phyloP scores from a whole-genome alignment of 805 yeast genomes.

The Lachancea cidri region DNA sequence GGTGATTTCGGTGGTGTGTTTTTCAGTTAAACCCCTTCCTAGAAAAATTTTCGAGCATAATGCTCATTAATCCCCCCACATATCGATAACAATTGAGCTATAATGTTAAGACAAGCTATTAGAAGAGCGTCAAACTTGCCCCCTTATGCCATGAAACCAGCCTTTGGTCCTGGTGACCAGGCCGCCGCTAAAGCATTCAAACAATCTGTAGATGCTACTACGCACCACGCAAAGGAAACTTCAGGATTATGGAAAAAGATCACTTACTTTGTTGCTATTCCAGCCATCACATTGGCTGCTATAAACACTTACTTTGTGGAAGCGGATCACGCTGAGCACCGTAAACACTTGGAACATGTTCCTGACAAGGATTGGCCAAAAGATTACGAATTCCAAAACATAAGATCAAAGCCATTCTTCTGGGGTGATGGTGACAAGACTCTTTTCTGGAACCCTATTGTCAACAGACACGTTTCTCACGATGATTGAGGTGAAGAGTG shows the following conservation, averaged over 20 bases:
- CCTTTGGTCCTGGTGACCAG: slow-evolving; percentile 39
- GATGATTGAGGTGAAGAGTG: slow-evolving; percentile 11
- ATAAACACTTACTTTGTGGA: slow-evolving; percentile 79
- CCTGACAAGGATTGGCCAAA: slow-evolving; percentile 90
- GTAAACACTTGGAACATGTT: slow-evolving; percentile 62
- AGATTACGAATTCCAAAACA: slow-evolving; percentile 87
- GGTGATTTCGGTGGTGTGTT: background rate
- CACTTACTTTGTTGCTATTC: slow-evolving; percentile 73
- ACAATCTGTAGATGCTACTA: slow-evolving; percentile 55
- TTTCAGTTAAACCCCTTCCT: background rate
- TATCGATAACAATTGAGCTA: background rate
- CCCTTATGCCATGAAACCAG: slow-evolving; percentile 42
- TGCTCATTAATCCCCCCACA: background rate
- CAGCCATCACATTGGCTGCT: slow-evolving; percentile 72
- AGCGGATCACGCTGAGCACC: slow-evolving; percentile 85
- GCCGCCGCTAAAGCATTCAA: slow-evolving; percentile 70
- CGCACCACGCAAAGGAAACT: slow-evolving; percentile 75
- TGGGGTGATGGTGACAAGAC: slow-evolving; percentile 99
- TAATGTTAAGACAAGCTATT: slow-evolving; percentile 43
- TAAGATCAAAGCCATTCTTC: slow-evolving; percentile 83
- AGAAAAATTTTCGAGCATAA: slow-evolving; percentile 3
- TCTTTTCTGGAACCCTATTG: slow-evolving; percentile 89
- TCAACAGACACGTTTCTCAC: slow-evolving; percentile 74
- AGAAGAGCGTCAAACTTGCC: slow-evolving; percentile 36
- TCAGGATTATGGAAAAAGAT: slow-evolving; percentile 81